A percentile compares a stretch with the other conserved stretches of the same genome.
phyloP scores from a whole-genome alignment of 352 stramenopile genomes.

The Achlya hypogyna region DNA sequence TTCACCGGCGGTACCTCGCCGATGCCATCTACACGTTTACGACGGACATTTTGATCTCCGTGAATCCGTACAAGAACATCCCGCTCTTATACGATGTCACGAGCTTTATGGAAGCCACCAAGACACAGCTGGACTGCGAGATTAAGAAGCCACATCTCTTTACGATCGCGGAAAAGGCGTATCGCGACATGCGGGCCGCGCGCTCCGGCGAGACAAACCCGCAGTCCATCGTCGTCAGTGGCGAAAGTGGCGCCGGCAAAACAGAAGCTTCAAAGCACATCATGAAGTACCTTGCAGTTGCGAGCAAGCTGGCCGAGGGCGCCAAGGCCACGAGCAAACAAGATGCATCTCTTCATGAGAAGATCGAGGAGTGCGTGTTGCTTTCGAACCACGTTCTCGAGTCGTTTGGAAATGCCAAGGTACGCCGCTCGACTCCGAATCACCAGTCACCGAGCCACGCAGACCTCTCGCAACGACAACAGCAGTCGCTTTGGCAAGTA shows the following conservation, averaged over 20 bases:
- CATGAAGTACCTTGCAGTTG: conserved; percentile 78
- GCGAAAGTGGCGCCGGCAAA: conserved; percentile 89
- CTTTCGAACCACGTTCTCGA: conserved; percentile 76
- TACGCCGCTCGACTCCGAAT: background rate
- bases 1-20: conserved; percentile 67
- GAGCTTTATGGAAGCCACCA: conserved; percentile 43
- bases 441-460: background rate
- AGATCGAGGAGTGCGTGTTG: conserved; percentile 76
- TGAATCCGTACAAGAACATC: conserved; percentile 83
- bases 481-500: conserved; percentile 88
- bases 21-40: conserved; percentile 85
- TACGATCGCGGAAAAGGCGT: conserved; percentile 71
- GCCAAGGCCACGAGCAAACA: conserved; percentile 10
- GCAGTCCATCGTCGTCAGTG: conserved; percentile 92
- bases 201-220: conserved; percentile 36
- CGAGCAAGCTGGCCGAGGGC: conserved; percentile 37
- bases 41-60: conserved; percentile 70
- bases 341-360: conserved; percentile 33
- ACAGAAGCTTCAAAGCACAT: conserved; percentile 93
- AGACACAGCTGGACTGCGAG: conserved; percentile 10
- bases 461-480: conserved; percentile 80
- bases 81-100: conserved; percentile 72
- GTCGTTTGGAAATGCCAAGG: conserved; percentile 78
- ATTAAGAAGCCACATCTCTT: conserved; percentile 55
- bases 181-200: conserved; percentile 55